These are phyloP conservation scores for Hondaea fermentalgiana DNA, from an alignment of 108 stramenopile species.

Conservation along the genomic window DNA sequence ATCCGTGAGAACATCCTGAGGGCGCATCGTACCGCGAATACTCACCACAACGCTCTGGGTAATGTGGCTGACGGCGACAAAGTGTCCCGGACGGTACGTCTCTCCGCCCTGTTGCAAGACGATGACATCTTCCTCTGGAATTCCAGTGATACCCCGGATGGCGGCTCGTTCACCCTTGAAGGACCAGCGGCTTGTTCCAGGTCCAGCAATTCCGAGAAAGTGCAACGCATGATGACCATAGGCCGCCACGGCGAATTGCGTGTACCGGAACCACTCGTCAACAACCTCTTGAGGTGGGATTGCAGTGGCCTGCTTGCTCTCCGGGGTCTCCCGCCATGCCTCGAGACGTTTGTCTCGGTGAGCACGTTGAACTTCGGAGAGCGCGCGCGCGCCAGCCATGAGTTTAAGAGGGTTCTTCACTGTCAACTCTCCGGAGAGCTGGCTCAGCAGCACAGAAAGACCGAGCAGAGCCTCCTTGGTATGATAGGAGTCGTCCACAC, in stretches of 20 bases:
- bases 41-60: background rate
- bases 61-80: constrained; percentile 1
- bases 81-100: background rate
- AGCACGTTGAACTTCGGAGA: background rate
- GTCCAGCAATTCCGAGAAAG: background rate
- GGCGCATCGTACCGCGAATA: background rate
- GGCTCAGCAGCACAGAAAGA: background rate
- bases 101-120: background rate
- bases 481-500: background rate
- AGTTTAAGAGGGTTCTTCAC: background rate
- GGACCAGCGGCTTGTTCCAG: background rate
- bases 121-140: background rate
- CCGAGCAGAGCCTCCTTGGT: background rate
- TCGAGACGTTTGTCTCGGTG: background rate
- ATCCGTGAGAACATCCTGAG: background rate
- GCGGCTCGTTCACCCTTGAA: background rate
- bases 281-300: background rate
- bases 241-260: background rate
- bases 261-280: background rate
- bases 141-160: background rate
- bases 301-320: background rate
- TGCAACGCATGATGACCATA: background rate
- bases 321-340: background rate
- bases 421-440: background rate
- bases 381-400: background rate